Percentiles rank a stretch among this genome's conserved stretches.
phyloP scores from a whole-genome alignment of 305 asterid species.

The Solanum hybrid region DNA sequence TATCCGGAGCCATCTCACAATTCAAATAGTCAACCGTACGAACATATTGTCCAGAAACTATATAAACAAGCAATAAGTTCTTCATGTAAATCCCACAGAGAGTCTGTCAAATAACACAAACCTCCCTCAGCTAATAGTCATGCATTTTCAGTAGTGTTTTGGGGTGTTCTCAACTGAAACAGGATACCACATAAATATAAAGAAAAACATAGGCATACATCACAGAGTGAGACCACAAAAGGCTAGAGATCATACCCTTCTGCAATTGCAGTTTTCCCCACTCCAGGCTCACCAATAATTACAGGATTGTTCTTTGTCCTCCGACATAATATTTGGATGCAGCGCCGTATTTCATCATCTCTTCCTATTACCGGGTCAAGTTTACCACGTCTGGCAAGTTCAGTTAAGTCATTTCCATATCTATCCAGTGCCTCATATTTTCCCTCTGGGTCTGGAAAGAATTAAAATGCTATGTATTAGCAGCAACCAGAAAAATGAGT shows the following conservation, averaged over 20 bases:
- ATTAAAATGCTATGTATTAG: background rate
- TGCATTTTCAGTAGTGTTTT: background rate
- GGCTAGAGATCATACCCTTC: conserved; percentile 48
- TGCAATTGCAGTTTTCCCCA: conserved; percentile 82
- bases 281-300: conserved; percentile 83
- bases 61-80: background rate
- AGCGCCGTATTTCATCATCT: conserved; percentile 71
- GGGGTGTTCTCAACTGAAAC: background rate
- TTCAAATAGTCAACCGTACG: background rate
- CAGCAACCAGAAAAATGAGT: background rate
- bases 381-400: conserved; percentile 73
- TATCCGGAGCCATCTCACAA: background rate
- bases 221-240: background rate
- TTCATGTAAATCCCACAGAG: background rate
- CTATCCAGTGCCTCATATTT: conserved; percentile 73
- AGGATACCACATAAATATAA: background rate
- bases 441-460: conserved; percentile 54
- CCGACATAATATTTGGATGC: conserved; percentile 68
- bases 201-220: background rate
- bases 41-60: background rate
- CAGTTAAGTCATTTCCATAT: conserved; percentile 78
- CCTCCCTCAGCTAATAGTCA: background rate
- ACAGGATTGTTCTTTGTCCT: conserved; percentile 80
- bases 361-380: conserved; percentile 80
- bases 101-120: background rate